Conservation (phyloP, 2,329 filamentous ascomycete species). For the Cladophialophora bantiana region DNA sequence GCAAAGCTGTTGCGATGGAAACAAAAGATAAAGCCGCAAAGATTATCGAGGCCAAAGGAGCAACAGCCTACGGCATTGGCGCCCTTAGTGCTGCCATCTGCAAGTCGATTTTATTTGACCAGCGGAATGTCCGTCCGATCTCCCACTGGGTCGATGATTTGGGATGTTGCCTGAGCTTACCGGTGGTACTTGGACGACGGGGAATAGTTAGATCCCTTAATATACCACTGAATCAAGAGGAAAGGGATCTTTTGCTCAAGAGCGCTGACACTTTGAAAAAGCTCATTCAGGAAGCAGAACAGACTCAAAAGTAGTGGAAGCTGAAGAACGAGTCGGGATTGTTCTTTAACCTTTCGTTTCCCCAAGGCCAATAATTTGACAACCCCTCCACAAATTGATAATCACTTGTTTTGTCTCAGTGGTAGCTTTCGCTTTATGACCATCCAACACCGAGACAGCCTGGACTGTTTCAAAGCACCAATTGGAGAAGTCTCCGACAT, state of each 20-base stretch:
- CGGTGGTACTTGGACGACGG: conserved; percentile 56
- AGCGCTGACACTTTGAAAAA: conserved; percentile 32
- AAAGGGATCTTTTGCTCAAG: conserved; percentile 29
- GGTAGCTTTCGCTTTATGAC: not conserved
- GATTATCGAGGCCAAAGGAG: conserved; percentile 60
- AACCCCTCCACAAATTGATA: not conserved
- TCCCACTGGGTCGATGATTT: conserved; percentile 59
- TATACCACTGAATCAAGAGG: conserved; percentile 37
- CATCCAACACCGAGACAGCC: not conserved
- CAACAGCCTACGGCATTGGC: conserved; percentile 60
- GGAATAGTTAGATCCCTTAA: conserved; percentile 52
- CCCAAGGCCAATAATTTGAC: not conserved
- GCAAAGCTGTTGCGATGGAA: conserved; percentile 50
- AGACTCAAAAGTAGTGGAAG: conserved; percentile 5
- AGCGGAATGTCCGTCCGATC: conserved; percentile 55
- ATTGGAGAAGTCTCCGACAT: not conserved
- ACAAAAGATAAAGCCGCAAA: conserved; percentile 57
- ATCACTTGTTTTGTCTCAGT: not conserved
- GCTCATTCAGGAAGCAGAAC: conserved; percentile 31
- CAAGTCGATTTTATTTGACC: conserved; percentile 59
- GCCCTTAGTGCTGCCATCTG: conserved; percentile 58
- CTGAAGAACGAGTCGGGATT: not conserved
- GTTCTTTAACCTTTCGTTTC: too few relatives aligned
- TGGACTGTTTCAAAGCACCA: not conserved
- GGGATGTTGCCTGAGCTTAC: conserved; percentile 59